phyloP scores from a whole-genome alignment of 148 eudicot species.

The Spergularia bocconei region DNA sequence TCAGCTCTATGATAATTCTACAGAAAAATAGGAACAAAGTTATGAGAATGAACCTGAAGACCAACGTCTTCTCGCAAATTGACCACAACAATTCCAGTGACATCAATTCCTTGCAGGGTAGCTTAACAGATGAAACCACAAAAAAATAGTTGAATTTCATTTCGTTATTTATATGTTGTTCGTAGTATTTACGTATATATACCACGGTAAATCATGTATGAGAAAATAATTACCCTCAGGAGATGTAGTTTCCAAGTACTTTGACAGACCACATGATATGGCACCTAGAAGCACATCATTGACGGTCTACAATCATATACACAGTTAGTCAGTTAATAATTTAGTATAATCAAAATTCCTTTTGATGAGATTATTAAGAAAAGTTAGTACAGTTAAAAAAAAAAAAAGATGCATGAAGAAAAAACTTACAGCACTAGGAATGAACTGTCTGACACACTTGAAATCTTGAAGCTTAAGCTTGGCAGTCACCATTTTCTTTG shows the following conservation, averaged over 20 bases:
- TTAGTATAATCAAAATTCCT: too few relatives aligned
- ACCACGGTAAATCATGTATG: too few relatives aligned
- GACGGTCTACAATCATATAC: constrained; percentile 50
- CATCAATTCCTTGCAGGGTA: too few relatives aligned
- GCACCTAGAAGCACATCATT: constrained; percentile 81
- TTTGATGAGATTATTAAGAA: background rate
- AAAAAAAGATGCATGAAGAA: too few relatives aligned
- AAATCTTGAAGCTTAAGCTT: constrained; percentile 58
- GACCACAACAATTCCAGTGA: constrained; percentile 17
- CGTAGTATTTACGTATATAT: too few relatives aligned
- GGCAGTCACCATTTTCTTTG: constrained; percentile 55
- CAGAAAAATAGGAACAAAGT: too few relatives aligned
- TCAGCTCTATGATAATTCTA: too few relatives aligned
- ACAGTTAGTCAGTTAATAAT: too few relatives aligned
- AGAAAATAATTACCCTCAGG: constrained; percentile 37
- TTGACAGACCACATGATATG: constrained; percentile 58
- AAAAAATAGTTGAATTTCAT: too few relatives aligned
- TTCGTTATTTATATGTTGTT: too few relatives aligned
- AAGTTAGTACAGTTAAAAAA: background rate
- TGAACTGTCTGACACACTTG: constrained; percentile 48
- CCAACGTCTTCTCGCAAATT: constrained; percentile 24
- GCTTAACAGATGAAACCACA: too few relatives aligned
- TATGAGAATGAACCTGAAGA: constrained; percentile 12
- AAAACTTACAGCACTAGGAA: constrained; percentile 44
- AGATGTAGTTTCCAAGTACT: constrained; percentile 44